A percentile compares a stretch with the other conserved stretches of the same genome.
phyloP scores from a whole-genome alignment of 2,329 filamentous ascomycete genomes.

The Pseudogymnoascus sp. region DNA sequence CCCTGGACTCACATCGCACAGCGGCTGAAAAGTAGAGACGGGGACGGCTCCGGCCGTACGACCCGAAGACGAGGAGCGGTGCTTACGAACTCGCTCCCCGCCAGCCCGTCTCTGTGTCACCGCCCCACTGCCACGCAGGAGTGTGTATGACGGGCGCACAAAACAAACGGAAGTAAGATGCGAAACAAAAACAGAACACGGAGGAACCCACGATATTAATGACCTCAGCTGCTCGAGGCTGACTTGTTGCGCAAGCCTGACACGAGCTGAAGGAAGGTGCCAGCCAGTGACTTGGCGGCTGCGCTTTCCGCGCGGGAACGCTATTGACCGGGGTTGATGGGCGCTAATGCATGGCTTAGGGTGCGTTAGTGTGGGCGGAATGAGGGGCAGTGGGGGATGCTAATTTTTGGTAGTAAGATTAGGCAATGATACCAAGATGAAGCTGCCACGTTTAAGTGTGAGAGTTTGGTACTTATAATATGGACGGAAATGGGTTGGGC shows the following conservation, averaged over 20 bases:
- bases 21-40: background rate
- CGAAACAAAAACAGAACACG: slow-evolving; percentile 7
- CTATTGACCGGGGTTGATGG: background rate
- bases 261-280: background rate
- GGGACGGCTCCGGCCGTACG: background rate
- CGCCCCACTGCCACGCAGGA: background rate
- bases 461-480: background rate
- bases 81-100: background rate
- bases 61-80: background rate
- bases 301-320: background rate
- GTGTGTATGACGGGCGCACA: background rate
- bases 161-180: background rate
- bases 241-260: background rate
- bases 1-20: background rate
- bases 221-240: background rate
- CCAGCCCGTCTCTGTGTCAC: background rate
- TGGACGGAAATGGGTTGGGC: background rate
- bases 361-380: background rate
- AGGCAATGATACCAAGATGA: background rate
- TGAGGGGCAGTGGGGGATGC: background rate
- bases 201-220: background rate
- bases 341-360: background rate
- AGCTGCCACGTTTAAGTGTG: background rate
- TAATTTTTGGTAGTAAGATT: background rate
- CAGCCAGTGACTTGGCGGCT: background rate